phyloP scores from a whole-genome alignment of 257 asterid genomes.

The Salvia rosmarinus region DNA sequence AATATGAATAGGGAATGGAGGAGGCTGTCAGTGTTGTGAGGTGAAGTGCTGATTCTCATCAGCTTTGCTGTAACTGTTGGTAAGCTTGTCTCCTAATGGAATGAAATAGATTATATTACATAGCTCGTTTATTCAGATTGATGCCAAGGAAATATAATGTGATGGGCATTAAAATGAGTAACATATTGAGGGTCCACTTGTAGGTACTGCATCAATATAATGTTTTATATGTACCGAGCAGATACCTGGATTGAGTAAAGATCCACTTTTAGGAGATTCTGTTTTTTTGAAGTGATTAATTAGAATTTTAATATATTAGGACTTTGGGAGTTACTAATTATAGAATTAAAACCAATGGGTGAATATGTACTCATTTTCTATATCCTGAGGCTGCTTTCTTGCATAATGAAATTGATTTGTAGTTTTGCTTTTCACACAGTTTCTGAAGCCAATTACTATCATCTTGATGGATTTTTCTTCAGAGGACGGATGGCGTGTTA shows the following conservation, averaged over 20 bases:
- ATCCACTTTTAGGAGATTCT: background rate
- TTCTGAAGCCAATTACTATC: background rate
- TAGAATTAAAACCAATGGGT: background rate
- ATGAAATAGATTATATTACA: background rate
- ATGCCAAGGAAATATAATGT: background rate
- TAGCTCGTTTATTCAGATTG: background rate
- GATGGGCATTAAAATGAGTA: background rate
- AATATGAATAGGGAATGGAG: background rate
- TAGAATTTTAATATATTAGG: background rate
- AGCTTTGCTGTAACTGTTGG: background rate
- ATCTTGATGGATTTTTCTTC: background rate
- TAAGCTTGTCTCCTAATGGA: background rate
- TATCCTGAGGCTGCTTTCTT: background rate
- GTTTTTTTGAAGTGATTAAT: background rate
- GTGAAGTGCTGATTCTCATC: background rate
- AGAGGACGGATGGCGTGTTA: background rate
- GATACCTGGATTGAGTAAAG: background rate
- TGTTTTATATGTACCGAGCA: no score
- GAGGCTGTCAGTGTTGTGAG: slow-evolving; percentile 12
- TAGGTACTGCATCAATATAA: background rate
- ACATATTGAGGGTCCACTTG: background rate
- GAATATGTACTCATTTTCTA: background rate
- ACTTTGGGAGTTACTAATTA: background rate
- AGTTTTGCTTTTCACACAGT: background rate
- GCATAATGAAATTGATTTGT: background rate